Evolutionary conservation across 805 yeast genomes (phyloP).

Genomic region (Yarrowia porcina): DNA sequence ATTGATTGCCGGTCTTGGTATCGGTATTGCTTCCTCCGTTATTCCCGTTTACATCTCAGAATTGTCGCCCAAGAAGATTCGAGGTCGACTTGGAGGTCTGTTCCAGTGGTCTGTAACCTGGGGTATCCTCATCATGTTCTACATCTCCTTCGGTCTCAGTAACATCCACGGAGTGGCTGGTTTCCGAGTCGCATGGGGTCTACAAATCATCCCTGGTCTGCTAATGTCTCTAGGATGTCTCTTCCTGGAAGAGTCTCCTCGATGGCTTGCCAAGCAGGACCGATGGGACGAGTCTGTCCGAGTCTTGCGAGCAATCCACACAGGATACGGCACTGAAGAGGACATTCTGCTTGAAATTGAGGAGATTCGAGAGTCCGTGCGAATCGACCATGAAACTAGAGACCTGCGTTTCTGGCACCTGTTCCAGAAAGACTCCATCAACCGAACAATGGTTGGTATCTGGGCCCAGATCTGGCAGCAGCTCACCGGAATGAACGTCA

Average conservation of each 20-base stretch:
- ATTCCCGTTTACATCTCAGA: conserved; percentile 69
- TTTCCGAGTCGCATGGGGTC: conserved; percentile 63
- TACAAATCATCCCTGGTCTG: conserved; percentile 53
- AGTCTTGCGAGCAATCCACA: conserved; percentile 38
- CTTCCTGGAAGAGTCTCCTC: conserved; percentile 42
- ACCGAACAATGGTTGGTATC: conserved; percentile 51
- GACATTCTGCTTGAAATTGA: conserved; percentile 54
- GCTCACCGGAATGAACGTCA: conserved; percentile 63
- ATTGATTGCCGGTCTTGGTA: conserved; percentile 58
- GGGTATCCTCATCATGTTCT: conserved; percentile 63
- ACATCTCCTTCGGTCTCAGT: conserved; percentile 51
- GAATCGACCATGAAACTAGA: conserved; percentile 51
- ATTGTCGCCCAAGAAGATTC: conserved; percentile 55
- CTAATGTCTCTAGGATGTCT: conserved; percentile 46
- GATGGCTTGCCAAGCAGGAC: conserved; percentile 48
- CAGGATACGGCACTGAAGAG: conserved; percentile 38
- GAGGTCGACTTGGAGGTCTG: conserved; percentile 59
- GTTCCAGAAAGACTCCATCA: conserved; percentile 49
- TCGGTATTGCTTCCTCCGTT: conserved; percentile 63
- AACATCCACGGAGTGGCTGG: conserved; percentile 47
- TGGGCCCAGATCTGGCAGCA: conserved; percentile 60
- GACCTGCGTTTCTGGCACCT: conserved; percentile 48
- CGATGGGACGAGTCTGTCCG: conserved; percentile 47
- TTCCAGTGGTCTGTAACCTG: conserved; percentile 63
- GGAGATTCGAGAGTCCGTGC: conserved; percentile 56